These are phyloP conservation scores for Diaporthe sp. DNA, from an alignment of 2,329 filamentous ascomycete genomes.

Conservation along the genomic window DNA sequence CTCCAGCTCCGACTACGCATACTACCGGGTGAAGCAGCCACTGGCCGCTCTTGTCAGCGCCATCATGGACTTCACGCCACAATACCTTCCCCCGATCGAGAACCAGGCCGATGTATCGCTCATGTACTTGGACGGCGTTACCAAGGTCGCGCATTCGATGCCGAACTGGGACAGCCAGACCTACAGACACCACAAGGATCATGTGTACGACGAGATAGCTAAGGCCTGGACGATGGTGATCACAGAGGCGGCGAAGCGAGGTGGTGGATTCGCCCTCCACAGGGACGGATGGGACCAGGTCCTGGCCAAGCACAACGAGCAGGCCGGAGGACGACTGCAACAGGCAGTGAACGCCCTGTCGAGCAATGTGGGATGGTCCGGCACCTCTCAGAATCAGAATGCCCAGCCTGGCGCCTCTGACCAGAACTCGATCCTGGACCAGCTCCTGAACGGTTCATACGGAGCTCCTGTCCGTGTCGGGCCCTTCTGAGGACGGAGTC, in stretches of 20 bases:
- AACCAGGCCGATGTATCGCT: conserved; percentile 85
- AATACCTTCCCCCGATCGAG: conserved; percentile 94
- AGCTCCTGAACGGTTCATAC: conserved; percentile 72
- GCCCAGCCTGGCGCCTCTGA: conserved; percentile 52
- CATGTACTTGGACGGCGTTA: conserved; percentile 89
- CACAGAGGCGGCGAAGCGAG: conserved; percentile 89
- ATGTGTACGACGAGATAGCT: conserved; percentile 95
- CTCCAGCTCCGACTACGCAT: conserved; percentile 90
- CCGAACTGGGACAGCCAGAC: conserved; percentile 92
- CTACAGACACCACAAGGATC: conserved; percentile 93
- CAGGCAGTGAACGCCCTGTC: conserved; percentile 84
- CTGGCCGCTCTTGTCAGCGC: conserved; percentile 87
- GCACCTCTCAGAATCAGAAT: conserved; percentile 50
- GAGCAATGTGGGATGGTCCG: conserved; percentile 84
- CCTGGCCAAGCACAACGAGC: conserved; percentile 87
- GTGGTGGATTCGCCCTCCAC: conserved; percentile 89
- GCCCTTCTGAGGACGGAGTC: conserved; percentile 63
- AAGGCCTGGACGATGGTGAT: conserved; percentile 95
- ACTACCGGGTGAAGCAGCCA: conserved; percentile 89
- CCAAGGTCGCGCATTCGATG: conserved; percentile 88
- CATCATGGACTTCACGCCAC: conserved; percentile 92
- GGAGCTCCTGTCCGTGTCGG: conserved; percentile 73
- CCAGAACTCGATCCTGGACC: conserved; percentile 71
- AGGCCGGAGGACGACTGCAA: conserved; percentile 84
- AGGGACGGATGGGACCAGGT: conserved; percentile 94